phyloP scores from a whole-genome alignment of 169 alveolate species.

The Eimeria acervulina region DNA sequence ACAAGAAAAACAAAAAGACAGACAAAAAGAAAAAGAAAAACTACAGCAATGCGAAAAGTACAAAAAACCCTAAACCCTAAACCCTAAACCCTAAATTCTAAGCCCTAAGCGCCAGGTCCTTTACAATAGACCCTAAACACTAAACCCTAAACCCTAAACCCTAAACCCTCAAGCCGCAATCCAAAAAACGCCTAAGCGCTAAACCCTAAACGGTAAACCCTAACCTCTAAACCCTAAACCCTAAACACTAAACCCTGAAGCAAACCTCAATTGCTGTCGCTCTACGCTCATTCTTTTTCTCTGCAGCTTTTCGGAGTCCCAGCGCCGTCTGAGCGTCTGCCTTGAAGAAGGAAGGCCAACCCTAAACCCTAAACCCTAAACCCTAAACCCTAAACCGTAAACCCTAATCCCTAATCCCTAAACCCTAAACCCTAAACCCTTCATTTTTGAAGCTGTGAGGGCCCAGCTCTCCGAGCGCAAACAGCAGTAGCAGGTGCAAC shows the following conservation, averaged over 20 bases:
- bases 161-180: not conserved
- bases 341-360: slow-evolving; percentile 19
- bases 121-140: slow-evolving; percentile 23
- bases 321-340: slow-evolving; percentile 10
- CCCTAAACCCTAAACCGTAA: too few relatives aligned
- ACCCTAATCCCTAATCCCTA: not conserved
- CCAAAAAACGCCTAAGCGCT: too few relatives aligned
- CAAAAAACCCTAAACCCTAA: not conserved
- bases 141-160: slow-evolving; percentile 23
- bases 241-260: slow-evolving; percentile 1
- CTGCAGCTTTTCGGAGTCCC: not conserved
- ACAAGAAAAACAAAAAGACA: too few relatives aligned
- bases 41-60: too few relatives aligned
- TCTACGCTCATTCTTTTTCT: too few relatives aligned
- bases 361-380: slow-evolving; percentile 2
- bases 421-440: not conserved
- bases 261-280: too few relatives aligned
- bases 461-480: too few relatives aligned
- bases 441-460: too few relatives aligned
- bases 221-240: not conserved
- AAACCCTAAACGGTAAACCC: not conserved
- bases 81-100: slow-evolving; percentile 26
- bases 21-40: too few relatives aligned
- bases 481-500: not conserved
- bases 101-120: too few relatives aligned